phyloP scores from a whole-genome alignment of 768 basidiomycete genomes.

The Boletellus emodensis region DNA sequence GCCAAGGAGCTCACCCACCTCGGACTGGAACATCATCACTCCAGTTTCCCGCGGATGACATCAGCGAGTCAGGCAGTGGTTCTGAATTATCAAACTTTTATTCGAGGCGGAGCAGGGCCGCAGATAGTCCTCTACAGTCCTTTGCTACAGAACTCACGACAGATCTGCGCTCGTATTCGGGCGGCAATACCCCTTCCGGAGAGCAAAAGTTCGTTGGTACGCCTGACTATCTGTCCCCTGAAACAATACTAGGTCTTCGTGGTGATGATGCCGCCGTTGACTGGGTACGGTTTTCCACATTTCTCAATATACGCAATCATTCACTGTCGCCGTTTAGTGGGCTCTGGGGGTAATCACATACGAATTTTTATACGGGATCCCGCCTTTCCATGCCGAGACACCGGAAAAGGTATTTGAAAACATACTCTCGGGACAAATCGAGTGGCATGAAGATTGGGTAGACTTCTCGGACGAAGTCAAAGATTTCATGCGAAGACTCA shows the following conservation, averaged over 20 bases:
- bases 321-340: slow-evolving; percentile 60
- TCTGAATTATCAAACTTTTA: slow-evolving; percentile 70
- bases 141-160: slow-evolving; percentile 84
- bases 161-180: slow-evolving; percentile 70
- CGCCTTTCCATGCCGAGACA: slow-evolving; percentile 96
- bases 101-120: slow-evolving; percentile 47
- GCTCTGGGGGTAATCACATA: slow-evolving; percentile 97
- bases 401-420: slow-evolving; percentile 99
- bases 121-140: slow-evolving; percentile 79
- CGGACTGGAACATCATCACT: slow-evolving; percentile 64
- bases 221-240: slow-evolving; percentile 95
- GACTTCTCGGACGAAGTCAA: slow-evolving; percentile 82
- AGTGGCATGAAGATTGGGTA: slow-evolving; percentile 95
- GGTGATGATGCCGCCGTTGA: slow-evolving; percentile 95
- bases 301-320: slow-evolving; percentile 6
- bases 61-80: slow-evolving; percentile 78
- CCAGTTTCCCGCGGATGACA: slow-evolving; percentile 71
- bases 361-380: slow-evolving; percentile 95
- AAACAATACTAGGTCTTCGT: slow-evolving; percentile 91
- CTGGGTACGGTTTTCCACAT: slow-evolving; percentile 63
- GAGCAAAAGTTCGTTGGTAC: slow-evolving; percentile 97
- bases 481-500: slow-evolving; percentile 84
- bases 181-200: slow-evolving; percentile 63
- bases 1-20: slow-evolving; percentile 57
- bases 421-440: slow-evolving; percentile 88